These are phyloP conservation scores for Colletotrichum navitas DNA, from an alignment of 2,329 filamentous ascomycete genomes.

Conservation along the genomic window DNA sequence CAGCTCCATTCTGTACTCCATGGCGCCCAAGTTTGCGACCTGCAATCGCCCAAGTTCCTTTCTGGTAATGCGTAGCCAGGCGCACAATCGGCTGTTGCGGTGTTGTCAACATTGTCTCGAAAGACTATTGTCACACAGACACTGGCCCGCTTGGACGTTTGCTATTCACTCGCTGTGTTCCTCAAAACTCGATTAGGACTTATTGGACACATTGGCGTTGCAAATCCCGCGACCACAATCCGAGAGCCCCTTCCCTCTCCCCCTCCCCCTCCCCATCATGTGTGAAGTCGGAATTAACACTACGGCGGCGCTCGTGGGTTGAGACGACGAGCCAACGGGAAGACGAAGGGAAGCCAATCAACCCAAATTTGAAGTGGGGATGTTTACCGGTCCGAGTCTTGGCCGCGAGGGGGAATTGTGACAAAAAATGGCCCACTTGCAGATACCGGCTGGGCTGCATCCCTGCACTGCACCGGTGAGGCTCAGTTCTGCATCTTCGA, in stretches of 20 bases:
- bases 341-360: not conserved
- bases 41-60: not conserved
- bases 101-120: not conserved
- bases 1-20: not conserved
- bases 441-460: not conserved
- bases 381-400: not conserved
- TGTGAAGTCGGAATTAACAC: conserved; percentile 12
- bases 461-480: not conserved
- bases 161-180: not conserved
- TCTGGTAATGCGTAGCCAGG: not conserved
- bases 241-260: not conserved
- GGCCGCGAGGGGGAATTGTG: not conserved
- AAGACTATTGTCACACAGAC: not conserved
- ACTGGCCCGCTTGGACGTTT: not conserved
- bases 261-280: not conserved
- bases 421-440: not conserved
- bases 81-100: not conserved
- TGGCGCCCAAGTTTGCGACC: not conserved
- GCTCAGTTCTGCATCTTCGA: not conserved
- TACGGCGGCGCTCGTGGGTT: not conserved
- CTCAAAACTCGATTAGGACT: not conserved
- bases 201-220: too few species aligned
- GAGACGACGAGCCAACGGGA: not conserved
- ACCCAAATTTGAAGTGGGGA: conserved; percentile 1
- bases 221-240: not conserved